A percentile compares a stretch with the other conserved stretches of the same genome.
Conservation (phyloP, 495 filamentous ascomycete species). For the Pyrenula massariospora region DNA sequence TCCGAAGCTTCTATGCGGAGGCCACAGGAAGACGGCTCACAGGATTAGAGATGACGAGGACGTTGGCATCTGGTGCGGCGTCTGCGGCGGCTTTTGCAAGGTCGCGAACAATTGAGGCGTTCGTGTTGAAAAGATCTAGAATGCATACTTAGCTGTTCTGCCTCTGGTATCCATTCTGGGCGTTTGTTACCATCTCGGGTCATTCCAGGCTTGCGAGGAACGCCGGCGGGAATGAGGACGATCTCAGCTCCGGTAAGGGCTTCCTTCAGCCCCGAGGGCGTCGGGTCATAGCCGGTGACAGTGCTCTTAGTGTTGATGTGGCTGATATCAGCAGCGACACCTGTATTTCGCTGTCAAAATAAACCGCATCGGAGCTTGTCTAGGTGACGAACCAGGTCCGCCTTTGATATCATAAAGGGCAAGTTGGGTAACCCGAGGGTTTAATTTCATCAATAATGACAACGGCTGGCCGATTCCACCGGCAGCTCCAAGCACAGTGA, state of each 20-base stretch:
- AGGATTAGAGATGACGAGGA: constrained; percentile 96
- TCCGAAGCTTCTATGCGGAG: too few species aligned
- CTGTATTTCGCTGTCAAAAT: too few species aligned
- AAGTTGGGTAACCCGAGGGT: constrained; percentile 83
- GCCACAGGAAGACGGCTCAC: constrained; percentile 28
- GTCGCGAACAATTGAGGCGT: constrained; percentile 97
- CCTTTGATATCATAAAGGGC: constrained; percentile 95
- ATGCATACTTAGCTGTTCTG: neutral
- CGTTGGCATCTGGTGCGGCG: constrained; percentile 79
- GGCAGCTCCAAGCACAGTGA: constrained; percentile 87
- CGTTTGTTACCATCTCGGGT: constrained; percentile 66
- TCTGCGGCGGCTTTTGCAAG: constrained; percentile 92
- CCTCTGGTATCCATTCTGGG: neutral
- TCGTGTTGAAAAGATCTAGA: constrained; percentile 97
- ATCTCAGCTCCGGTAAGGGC: constrained; percentile 80
- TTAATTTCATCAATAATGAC: constrained; percentile 95
- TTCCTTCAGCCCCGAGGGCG: constrained; percentile 57
- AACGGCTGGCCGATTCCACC: constrained; percentile 98
- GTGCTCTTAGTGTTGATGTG: constrained; percentile 98
- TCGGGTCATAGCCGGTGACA: constrained; percentile 80
- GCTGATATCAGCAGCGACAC: constrained; percentile 93
- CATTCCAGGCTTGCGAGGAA: constrained; percentile 99
- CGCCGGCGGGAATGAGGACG: constrained; percentile 94
- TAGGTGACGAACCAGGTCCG: constrained; percentile 60
- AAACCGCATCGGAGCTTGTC: too few species aligned